Base-by-base conservation (phyloP, 2,329 filamentous ascomycete species). In the Fusarium coffeatum region DNA sequence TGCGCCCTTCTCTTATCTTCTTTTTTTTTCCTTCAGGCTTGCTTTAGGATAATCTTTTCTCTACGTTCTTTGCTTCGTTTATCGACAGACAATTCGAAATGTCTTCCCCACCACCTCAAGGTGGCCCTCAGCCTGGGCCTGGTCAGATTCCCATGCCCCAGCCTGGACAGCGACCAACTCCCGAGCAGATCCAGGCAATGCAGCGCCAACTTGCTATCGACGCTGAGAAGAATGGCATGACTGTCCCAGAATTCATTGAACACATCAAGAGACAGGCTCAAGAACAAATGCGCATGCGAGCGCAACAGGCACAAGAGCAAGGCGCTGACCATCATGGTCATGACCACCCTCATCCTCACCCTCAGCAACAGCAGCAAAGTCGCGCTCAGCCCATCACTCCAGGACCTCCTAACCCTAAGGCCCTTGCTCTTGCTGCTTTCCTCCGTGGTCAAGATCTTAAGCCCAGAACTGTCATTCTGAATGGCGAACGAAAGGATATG, bases 401-500 rank as follows among this genome's bases (percentile, higher is more conserved):
- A 6, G 92, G 92, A 2, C 93, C 95, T 25, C 93, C 95, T 8
- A 96, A 97, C 74, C 95, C 95, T 41, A 90, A 94, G 76, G 94
- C 94, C 22, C 83, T 98, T 47, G 94, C 94, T 11, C 87, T 99
- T 57, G 97, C 96, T 72, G 91, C 93, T 76, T 99, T 97, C 82
- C 83, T 99, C 64, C 90, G 90, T 73, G 81, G 87, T 62, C 94
- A 98, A 82, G 89, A 96, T 64, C 83, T 99, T 71, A 99, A 99
- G 87, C 87, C 88, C 20, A 87, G 96, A 69, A 98, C 94, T 20
- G 95, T 93, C 79, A 97, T 99, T 70, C 88, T 98, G 71, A 94
- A 98, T 72, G 96, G 96, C 76, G 94, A 98, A 86, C 89, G 96
- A 76, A 98, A 97, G 83, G 95, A 99, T 72, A 97, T 99, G 93